Conservation (phyloP, 345 rosid species). For the Sonneratia caseolaris region DNA sequence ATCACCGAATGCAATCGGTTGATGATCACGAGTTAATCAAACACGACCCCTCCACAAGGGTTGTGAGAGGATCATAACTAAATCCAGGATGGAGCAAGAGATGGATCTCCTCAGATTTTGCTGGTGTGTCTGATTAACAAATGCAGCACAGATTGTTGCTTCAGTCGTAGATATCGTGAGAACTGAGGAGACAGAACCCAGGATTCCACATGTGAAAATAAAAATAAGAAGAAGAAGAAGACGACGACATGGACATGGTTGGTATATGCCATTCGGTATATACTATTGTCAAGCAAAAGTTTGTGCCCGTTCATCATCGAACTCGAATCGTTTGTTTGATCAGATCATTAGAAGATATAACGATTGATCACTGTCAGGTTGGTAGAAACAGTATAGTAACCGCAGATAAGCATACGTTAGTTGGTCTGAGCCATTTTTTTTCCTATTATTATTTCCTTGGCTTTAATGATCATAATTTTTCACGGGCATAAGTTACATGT, state of each 20-base stretch:
- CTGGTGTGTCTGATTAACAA: background rate
- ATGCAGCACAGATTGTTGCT: background rate
- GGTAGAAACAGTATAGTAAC: constrained; percentile 21
- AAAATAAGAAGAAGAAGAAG: no score
- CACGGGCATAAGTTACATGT: background rate
- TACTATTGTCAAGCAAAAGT: no score
- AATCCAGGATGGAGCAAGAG: background rate
- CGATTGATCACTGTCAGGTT: constrained; percentile 21
- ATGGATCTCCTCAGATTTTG: background rate
- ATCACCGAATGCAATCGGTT: no score
- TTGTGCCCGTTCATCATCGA: no score
- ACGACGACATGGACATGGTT: no score
- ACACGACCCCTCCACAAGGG: background rate
- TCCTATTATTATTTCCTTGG: constrained; percentile 3
- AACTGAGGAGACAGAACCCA: no score
- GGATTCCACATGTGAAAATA: no score
- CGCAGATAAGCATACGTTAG: constrained; percentile 14
- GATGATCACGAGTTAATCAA: background rate
- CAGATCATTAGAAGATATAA: constrained; percentile 15
- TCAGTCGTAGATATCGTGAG: no score
- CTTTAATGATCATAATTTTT: background rate
- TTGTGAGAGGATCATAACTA: background rate
- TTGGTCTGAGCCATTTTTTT: constrained; percentile 14
- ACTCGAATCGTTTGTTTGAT: constrained; percentile 3
- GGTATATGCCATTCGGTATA: no score